Conservation (phyloP, 371 early-diverging fungal genomes). For the Apophysomyces elegans region DNA sequence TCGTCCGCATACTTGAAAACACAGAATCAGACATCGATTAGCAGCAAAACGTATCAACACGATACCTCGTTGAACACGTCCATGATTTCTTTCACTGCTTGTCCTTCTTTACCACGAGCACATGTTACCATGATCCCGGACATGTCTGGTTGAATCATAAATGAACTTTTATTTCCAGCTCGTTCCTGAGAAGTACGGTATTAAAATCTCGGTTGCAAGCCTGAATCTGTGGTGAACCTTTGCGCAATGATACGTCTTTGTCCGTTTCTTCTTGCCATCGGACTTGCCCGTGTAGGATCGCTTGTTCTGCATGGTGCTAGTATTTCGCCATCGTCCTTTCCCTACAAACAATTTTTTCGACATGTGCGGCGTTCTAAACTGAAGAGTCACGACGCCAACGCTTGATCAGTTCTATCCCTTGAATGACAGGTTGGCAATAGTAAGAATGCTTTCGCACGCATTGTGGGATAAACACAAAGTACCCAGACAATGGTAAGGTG, state of each 20-base stretch:
- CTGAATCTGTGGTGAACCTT: constrained; percentile 16
- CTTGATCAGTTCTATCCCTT: neutral
- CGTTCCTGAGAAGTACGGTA: constrained; percentile 18
- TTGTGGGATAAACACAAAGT: too few relatives aligned
- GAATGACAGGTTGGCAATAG: neutral
- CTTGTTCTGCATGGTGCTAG: neutral
- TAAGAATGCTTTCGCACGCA: too few relatives aligned
- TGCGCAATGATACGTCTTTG: constrained; percentile 27
- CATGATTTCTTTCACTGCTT: constrained; percentile 61
- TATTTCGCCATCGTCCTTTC: neutral
- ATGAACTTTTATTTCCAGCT: constrained; percentile 27
- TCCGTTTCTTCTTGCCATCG: constrained; percentile 12
- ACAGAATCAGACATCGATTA: too few relatives aligned
- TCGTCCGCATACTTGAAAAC: constrained; percentile 54
- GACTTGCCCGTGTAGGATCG: constrained; percentile 3
- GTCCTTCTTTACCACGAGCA: constrained; percentile 58
- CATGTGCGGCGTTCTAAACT: neutral
- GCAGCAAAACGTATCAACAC: too few relatives aligned
- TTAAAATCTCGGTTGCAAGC: neutral
- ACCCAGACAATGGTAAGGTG: too few relatives aligned
- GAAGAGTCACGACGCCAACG: neutral
- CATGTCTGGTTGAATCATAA: constrained; percentile 62
- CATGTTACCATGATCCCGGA: constrained; percentile 71
- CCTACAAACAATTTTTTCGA: neutral
- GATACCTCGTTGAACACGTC: constrained; percentile 62